Conservation (phyloP, 2,329 filamentous ascomycete genomes). For the Curvularia hawaiiensis region DNA sequence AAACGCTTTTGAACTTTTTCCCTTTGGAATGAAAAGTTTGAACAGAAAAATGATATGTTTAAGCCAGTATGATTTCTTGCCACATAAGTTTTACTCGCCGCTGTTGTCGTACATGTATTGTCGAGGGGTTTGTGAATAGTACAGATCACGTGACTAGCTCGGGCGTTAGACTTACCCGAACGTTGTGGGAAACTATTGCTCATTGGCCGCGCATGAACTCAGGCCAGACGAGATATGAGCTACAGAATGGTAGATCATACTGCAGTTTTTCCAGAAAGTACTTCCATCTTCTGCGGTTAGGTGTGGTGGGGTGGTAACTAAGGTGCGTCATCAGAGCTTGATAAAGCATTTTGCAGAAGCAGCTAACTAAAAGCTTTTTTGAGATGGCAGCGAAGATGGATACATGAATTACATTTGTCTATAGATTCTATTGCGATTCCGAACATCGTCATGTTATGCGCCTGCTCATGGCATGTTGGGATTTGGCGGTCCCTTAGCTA, state of each 20-base stretch:
- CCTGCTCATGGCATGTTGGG: constrained; percentile 5
- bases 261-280: background rate
- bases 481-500: constrained; percentile 64
- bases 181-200: background rate
- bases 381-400: no score
- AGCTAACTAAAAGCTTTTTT: background rate
- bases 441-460: background rate
- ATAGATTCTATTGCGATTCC: background rate
- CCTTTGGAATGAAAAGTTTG: no score
- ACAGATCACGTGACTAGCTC: constrained; percentile 2
- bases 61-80: no score
- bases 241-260: background rate
- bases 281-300: background rate
- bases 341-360: background rate
- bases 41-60: no score
- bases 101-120: background rate
- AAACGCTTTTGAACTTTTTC: background rate
- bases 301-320: background rate
- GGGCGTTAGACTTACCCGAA: constrained; percentile 12
- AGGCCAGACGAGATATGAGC: no score
- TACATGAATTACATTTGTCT: background rate
- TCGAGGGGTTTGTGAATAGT: no score
- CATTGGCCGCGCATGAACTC: no score
- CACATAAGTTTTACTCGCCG: no score
- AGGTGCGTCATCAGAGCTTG: background rate